A percentile compares a stretch with the other conserved stretches of the same genome.
These are phyloP conservation scores for Melampsora americana DNA, from an alignment of 1,284 basidiomycete genomes.

Conservation along the genomic window DNA sequence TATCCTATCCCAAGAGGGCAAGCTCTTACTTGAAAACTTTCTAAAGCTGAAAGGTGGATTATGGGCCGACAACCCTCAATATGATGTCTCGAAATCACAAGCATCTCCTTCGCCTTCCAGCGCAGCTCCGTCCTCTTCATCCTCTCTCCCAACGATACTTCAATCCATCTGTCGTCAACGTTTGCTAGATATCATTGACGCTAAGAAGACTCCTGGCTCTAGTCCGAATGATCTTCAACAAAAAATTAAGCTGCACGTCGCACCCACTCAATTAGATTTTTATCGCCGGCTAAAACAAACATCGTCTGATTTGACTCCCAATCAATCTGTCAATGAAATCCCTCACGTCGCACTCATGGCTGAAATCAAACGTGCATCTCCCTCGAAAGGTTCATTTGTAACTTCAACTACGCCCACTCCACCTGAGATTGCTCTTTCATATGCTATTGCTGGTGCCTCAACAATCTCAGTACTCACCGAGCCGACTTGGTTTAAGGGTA, in stretches of 20 bases:
- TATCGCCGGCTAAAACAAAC: conserved; percentile 20
- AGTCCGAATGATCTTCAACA: conserved; percentile 60
- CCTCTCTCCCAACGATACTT: conserved; percentile 67
- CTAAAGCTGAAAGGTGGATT: conserved; percentile 73
- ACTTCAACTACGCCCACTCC: conserved; percentile 21
- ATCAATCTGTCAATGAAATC: background rate
- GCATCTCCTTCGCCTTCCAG: conserved; percentile 46
- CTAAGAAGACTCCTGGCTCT: conserved; percentile 68
- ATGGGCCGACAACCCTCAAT: conserved; percentile 80
- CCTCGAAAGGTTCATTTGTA: conserved; percentile 68
- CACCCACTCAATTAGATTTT: conserved; percentile 39
- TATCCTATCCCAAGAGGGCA: conserved; percentile 82
- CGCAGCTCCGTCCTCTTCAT: conserved; percentile 31
- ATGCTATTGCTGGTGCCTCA: conserved; percentile 84
- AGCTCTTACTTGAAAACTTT: conserved; percentile 79
- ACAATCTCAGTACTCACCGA: conserved; percentile 95
- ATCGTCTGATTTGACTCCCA: too few species aligned
- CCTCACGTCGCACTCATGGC: conserved; percentile 66
- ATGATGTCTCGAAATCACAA: conserved; percentile 59
- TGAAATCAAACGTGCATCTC: conserved; percentile 91
- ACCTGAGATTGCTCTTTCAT: conserved; percentile 73
- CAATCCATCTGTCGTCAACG: conserved; percentile 71
- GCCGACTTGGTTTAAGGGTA: conserved; percentile 95
- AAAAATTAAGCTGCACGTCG: conserved; percentile 13
- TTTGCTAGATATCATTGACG: conserved; percentile 64